A percentile compares a stretch with the other conserved stretches of the same genome.
Conservation (phyloP, 352 stramenopile species). For the Globisporangium apiculatum region DNA sequence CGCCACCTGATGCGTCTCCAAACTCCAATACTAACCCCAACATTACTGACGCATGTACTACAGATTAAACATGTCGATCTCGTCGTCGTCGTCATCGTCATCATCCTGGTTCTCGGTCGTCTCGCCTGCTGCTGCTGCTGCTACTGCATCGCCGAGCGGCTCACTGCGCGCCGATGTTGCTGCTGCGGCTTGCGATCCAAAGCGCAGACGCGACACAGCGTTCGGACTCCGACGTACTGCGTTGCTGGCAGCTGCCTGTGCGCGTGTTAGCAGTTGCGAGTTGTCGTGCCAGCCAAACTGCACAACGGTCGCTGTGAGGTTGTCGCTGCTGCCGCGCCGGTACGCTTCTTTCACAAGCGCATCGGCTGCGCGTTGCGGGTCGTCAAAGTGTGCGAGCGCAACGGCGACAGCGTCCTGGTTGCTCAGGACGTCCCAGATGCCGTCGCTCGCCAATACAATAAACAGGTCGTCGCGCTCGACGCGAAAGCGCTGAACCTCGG, state of each 20-base stretch:
- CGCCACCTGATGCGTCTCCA: neutral
- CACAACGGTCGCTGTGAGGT: constrained; percentile 49
- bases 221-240: neutral
- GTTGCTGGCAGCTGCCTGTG: neutral
- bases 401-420: constrained; percentile 53
- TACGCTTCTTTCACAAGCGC: constrained; percentile 56
- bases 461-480: constrained; percentile 42
- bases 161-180: constrained; percentile 5
- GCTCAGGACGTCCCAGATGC: constrained; percentile 56
- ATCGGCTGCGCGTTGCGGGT: constrained; percentile 32
- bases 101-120: constrained; percentile 11
- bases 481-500: constrained; percentile 29
- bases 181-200: neutral
- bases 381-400: constrained; percentile 25
- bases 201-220: no score
- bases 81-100: constrained; percentile 20
- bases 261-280: constrained; percentile 14
- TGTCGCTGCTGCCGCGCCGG: constrained; percentile 42
- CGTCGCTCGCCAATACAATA: constrained; percentile 52
- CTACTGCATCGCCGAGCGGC: no score
- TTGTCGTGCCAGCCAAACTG: constrained; percentile 39
- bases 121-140: constrained; percentile 3
- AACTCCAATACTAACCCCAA: neutral
- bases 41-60: constrained; percentile 1
- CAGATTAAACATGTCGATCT: constrained; percentile 59